phyloP scores from a whole-genome alignment of 2,329 filamentous ascomycete genomes.

The Sclerotiophoma versabilis region DNA sequence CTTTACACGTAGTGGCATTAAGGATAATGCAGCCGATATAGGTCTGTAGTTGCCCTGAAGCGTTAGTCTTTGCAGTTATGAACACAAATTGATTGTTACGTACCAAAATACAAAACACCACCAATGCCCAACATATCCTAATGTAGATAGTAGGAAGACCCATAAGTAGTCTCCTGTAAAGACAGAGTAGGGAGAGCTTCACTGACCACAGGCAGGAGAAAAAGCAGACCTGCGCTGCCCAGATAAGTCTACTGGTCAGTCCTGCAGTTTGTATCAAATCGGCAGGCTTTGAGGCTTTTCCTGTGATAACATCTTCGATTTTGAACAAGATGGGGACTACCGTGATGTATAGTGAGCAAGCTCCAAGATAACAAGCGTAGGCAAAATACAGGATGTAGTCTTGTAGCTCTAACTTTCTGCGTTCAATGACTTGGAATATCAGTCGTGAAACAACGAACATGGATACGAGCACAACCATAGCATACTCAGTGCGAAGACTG shows the following conservation, averaged over 20 bases:
- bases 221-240: constrained; percentile 2
- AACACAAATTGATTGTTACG: not conserved
- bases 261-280: too few species aligned
- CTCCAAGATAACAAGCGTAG: not conserved
- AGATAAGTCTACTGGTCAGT: not conserved
- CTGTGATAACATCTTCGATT: not conserved
- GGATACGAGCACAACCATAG: not conserved
- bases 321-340: not conserved
- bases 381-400: not conserved
- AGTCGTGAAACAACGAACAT: not conserved
- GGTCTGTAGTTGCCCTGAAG: constrained; percentile 30
- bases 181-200: constrained; percentile 8
- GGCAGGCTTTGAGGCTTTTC: not conserved
- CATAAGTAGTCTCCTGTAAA: constrained; percentile 4
- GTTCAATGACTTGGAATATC: not conserved
- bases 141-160: not conserved
- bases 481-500: not conserved
- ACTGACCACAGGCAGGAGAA: constrained; percentile 7
- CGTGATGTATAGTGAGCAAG: not conserved
- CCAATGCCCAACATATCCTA: constrained; percentile 5
- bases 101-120: constrained; percentile 4
- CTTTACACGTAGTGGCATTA: too few species aligned
- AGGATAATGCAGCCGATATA: constrained; percentile 34
- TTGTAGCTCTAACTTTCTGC: not conserved
- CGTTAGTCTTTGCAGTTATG: not conserved